phyloP scores from a whole-genome alignment of 2,329 filamentous ascomycete species.

The Graphium sp. region DNA sequence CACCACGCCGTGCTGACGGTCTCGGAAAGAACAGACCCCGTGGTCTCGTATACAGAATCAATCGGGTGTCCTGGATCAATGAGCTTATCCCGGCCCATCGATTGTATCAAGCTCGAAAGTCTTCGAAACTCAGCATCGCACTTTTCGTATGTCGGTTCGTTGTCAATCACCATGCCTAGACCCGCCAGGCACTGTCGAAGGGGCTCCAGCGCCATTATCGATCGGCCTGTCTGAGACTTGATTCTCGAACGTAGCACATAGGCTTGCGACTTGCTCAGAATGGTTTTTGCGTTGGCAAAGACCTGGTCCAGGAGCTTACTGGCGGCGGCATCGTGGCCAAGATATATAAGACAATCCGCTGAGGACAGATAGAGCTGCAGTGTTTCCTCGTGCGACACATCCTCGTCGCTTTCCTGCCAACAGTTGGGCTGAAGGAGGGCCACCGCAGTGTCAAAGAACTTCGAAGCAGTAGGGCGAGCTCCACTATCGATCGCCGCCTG shows the following conservation, averaged over 20 bases:
- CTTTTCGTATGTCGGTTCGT: slow-evolving; percentile 53
- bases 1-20: slow-evolving; percentile 56
- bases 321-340: slow-evolving; percentile 53
- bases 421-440: slow-evolving; percentile 62
- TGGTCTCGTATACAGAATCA: slow-evolving; percentile 38
- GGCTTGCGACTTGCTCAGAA: slow-evolving; percentile 68
- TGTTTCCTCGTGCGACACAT: slow-evolving; percentile 77
- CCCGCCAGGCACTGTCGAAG: slow-evolving; percentile 56
- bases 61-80: slow-evolving; percentile 22
- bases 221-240: slow-evolving; percentile 57
- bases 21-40: slow-evolving; percentile 56
- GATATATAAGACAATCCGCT: slow-evolving; percentile 69
- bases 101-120: slow-evolving; percentile 40
- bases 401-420: slow-evolving; percentile 53
- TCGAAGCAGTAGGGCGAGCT: slow-evolving; percentile 64
- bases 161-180: slow-evolving; percentile 49
- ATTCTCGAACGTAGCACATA: slow-evolving; percentile 74
- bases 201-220: slow-evolving; percentile 47
- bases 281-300: slow-evolving; percentile 50
- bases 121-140: slow-evolving; percentile 61
- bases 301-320: slow-evolving; percentile 52
- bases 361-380: slow-evolving; percentile 62
- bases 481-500: slow-evolving; percentile 67
- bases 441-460: slow-evolving; percentile 65
- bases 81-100: slow-evolving; percentile 31